Base-by-base conservation (phyloP, 2,329 filamentous ascomycete species). In the Ceratocystis lukuohia region DNA sequence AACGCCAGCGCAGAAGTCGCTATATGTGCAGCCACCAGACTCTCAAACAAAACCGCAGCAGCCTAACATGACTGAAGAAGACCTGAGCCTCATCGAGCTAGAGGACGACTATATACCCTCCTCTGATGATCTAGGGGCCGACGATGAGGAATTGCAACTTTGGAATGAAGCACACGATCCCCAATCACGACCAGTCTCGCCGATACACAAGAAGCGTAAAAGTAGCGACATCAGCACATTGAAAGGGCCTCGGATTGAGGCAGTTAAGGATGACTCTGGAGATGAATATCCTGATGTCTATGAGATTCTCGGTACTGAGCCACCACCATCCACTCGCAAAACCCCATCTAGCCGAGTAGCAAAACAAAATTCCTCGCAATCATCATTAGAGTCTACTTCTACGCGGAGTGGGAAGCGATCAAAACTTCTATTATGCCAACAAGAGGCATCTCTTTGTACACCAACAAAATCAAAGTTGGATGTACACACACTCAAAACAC, bases 261-360 rank as follows among this genome's bases (percentile, higher is more conserved):
- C 56, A 28, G 61, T 73, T 67, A 71, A 72, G 30, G 72, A 75
- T 12, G 71, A 72, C 17, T 73, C 76, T 3, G 72, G 78, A 15
- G 78, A 79, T 44, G 77, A 80, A 20, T 84, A 82, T 59, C 81
- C 80, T 0, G 82, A 85, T 69, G 79, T 85, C 6, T 78, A 80
- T 69, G 76, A 82, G 61, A 73, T 80, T 61, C 72, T 78, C 10
- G 79, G 76, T 33, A 78, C 77, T 15, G 72, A 75, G 12, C 75
- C 74, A 53, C 76, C 73, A 17, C 70, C 61, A 25, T 73, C 74
- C 1, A 76, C 75, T n/a, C 75, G 76, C 66, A 70, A 64, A 44
- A 33, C 53, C 20, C 48, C 5, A 68, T 46, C 48, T 8, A 57
- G 33, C 17, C 48, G 8, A n/a, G 12, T 50, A 12, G 37, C 64